These are phyloP conservation scores for Aquilaria yunnanensis DNA, from an alignment of 345 rosid genomes.

Conservation along the genomic window DNA sequence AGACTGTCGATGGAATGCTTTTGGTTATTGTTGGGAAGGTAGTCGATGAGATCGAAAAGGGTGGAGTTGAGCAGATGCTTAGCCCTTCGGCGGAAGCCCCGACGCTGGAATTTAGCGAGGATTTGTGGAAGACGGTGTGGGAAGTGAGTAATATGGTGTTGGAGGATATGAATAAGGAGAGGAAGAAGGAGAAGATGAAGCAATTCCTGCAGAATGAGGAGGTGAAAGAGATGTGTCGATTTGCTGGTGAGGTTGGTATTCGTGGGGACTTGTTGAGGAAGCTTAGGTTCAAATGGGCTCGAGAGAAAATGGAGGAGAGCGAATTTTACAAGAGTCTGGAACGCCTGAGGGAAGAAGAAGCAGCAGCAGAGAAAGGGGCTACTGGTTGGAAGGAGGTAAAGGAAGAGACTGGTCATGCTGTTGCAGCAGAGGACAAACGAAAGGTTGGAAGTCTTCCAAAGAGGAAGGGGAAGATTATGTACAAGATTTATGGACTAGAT, in stretches of 20 bases:
- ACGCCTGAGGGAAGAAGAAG: constrained; percentile 32
- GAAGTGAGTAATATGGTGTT: constrained; percentile 76
- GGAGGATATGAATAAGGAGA: constrained; percentile 82
- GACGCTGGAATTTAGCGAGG: constrained; percentile 51
- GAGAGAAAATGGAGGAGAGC: constrained; percentile 79
- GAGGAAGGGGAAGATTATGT: constrained; percentile 76
- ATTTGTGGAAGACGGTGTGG: constrained; percentile 76
- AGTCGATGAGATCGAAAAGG: constrained; percentile 64
- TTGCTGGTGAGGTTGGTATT: constrained; percentile 86
- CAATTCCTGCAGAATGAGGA: constrained; percentile 58
- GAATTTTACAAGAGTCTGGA: constrained; percentile 62
- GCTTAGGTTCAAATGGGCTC: constrained; percentile 84
- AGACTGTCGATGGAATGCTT: constrained; percentile 69
- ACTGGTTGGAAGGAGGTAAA: constrained; percentile 22
- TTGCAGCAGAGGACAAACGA: constrained; percentile 26
- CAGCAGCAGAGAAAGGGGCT: constrained; percentile 23
- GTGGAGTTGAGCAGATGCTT: constrained; percentile 38
- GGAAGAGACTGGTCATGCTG: constrained; percentile 19
- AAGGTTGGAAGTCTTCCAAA: constrained; percentile 57
- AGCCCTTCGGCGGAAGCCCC: constrained; percentile 25
- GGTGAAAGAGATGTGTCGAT: constrained; percentile 81
- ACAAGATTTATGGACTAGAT: constrained; percentile 92
- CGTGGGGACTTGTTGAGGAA: constrained; percentile 88
- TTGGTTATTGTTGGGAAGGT: constrained; percentile 65
- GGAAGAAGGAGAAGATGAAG: constrained; percentile 85